Evolutionary conservation across 73 alveolate genomes (phyloP), one percentile per base, ranked within the genome.

Genomic region (Durusdinium trenchii): DNA sequence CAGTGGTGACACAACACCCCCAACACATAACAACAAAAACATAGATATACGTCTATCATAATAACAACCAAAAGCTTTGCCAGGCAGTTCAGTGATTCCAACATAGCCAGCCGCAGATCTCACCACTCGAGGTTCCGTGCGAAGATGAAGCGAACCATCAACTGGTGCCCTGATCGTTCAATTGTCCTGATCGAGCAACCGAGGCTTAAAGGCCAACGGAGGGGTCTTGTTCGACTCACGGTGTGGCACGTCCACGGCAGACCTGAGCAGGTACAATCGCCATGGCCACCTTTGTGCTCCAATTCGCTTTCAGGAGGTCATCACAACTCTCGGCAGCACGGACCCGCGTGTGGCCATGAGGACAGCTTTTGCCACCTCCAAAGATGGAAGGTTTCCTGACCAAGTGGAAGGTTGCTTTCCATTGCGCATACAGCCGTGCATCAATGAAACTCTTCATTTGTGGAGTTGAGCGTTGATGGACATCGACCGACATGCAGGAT

Each of bases 341-440:
- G 96, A 89, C 96, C 96, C 96, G 14, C 85, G 96, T 48, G 96
- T 89, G 85, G 96, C 96, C 96, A 89, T 89, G 96, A 89, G 96
- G 94, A 51, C 26, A 30, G 75, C 61, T 32, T 1, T 40, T 57
- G n/a, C n/a, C n/a, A n/a, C n/a, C n/a, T n/a, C n/a, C n/a, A n/a
- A n/a, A n/a, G n/a, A n/a, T n/a, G n/a, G n/a, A n/a, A n/a, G n/a
- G n/a, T n/a, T n/a, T n/a, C n/a, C n/a, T n/a, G n/a, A n/a, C n/a
- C n/a, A n/a, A n/a, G n/a, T n/a, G n/a, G n/a, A n/a, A n/a, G n/a
- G n/a, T n/a, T n/a, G n/a, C n/a, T n/a, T n/a, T 60, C n/a, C 73
- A 60, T 60, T 23, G 73, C 18, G 30, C n/a, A 60, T 57, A 60
- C 73, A 23, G 73, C n/a, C 30, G 73, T 60, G 3, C 3, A 32